phyloP scores from a whole-genome alignment of 176 grass and related monocot species.

The Carex myosuroides region DNA sequence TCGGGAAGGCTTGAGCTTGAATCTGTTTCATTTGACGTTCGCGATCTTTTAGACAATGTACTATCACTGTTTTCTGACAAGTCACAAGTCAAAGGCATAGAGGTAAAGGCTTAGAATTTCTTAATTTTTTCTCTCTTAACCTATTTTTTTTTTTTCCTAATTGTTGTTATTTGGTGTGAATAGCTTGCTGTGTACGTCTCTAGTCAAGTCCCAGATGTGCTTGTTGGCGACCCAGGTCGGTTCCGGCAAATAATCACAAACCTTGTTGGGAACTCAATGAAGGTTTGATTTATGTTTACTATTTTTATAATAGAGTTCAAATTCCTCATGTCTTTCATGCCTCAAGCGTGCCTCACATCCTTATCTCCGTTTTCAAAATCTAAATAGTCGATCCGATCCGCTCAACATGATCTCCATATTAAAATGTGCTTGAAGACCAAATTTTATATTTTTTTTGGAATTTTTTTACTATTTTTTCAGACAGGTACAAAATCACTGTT shows the following conservation, averaged over 20 bases:
- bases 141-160: conserved; percentile 12
- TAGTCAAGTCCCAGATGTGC: conserved; percentile 51
- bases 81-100: conserved; percentile 62
- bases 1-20: conserved; percentile 74
- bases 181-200: conserved; percentile 68
- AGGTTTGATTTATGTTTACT: conserved; percentile 41
- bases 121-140: neutral
- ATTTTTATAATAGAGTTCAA: neutral
- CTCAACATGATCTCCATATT: too few species aligned
- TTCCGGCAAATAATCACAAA: conserved; percentile 77
- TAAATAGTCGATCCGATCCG: too few species aligned
- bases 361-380: too few species aligned
- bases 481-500: too few species aligned
- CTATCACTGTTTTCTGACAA: conserved; percentile 74
- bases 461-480: too few species aligned
- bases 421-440: too few species aligned
- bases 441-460: too few species aligned
- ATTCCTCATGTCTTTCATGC: too few species aligned
- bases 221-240: conserved; percentile 55
- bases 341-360: too few species aligned
- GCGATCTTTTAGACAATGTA: conserved; percentile 73
- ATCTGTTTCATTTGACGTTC: conserved; percentile 60
- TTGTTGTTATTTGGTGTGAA: conserved; percentile 12
- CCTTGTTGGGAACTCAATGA: conserved; percentile 79
- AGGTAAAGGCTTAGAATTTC: conserved; percentile 28